phyloP scores from a whole-genome alignment of 2,329 filamentous ascomycete genomes.

The Beauveria varroae region DNA sequence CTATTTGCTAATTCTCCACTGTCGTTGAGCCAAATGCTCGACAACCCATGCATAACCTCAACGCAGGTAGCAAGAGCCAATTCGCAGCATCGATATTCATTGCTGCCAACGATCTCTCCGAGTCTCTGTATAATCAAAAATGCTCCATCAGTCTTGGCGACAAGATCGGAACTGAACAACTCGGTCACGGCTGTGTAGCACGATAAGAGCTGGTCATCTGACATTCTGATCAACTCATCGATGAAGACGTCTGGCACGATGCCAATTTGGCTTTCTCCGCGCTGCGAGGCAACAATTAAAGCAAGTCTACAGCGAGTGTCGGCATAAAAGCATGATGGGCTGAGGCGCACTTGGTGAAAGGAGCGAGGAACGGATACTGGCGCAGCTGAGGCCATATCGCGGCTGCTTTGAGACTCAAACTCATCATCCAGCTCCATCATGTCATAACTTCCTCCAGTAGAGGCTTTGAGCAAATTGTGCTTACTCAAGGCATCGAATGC shows the following conservation, averaged over 20 bases:
- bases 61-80: slow-evolving; percentile 61
- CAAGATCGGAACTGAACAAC: slow-evolving; percentile 45
- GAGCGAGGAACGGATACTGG: slow-evolving; percentile 38
- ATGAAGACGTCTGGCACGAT: slow-evolving; percentile 44
- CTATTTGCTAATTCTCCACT: slow-evolving; percentile 53
- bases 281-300: slow-evolving; percentile 35
- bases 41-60: slow-evolving; percentile 57
- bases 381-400: slow-evolving; percentile 30
- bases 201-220: slow-evolving; percentile 46
- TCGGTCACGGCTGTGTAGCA: slow-evolving; percentile 44
- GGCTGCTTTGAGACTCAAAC: slow-evolving; percentile 53
- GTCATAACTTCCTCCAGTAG: slow-evolving; percentile 35
- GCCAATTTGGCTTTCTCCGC: slow-evolving; percentile 37
- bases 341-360: slow-evolving; percentile 33
- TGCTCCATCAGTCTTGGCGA: slow-evolving; percentile 40
- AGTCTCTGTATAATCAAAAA: slow-evolving; percentile 41
- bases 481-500: slow-evolving; percentile 29
- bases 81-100: slow-evolving; percentile 66
- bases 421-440: slow-evolving; percentile 62
- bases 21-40: slow-evolving; percentile 54
- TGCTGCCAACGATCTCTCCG: slow-evolving; percentile 44
- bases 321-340: slow-evolving; percentile 38
- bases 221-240: slow-evolving; percentile 39
- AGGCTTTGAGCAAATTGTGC: slow-evolving; percentile 24
- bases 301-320: slow-evolving; percentile 39